Evolutionary conservation across 805 yeast genomes (phyloP), one percentile per base, ranked within the genome.

Genomic region (Starmera amethionina): DNA sequence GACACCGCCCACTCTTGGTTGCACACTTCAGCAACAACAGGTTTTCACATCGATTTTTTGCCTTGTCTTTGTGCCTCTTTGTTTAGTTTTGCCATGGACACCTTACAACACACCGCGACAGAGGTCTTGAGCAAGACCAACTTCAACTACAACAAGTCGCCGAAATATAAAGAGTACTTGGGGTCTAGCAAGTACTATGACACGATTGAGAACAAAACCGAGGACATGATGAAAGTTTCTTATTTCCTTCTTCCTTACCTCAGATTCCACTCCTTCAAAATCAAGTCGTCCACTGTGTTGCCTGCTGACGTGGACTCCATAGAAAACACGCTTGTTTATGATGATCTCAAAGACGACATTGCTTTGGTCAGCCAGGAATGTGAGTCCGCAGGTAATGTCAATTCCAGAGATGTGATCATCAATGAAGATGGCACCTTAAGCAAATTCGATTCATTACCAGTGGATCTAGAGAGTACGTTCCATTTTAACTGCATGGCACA

Each of bases 191-290:
- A 39, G 9, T 47, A 39, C 36, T 48, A 41, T 36, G 15, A 30
- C 5, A 40, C 39, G 28, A 34, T 50, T 11, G 44, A 32, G 9
- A 47, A 45, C 37, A 45, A 40, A 40, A 22, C 39, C 5, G 52
- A 50, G 16, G 51, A 46, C 9, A 39, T 50, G 30, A 10, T 45
- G 16, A 42, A 48, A 9, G 44, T 43, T 5, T 40, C 50, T 2
- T 43, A 37, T 18, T 46, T 27, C 18, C 34, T 49, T 31, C 34
- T 42, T 22, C 27, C 27, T 22, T 22, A 22, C 27, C 27, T 22
- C 27, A 22, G 27, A 22, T 22, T 22, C 15, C 42, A 39, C 11
- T 48, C 48, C 27, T 37, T 49, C 5, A 41, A 38, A 2, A 39
- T 41, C 4, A 43, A 45, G 8, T 50, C 52, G 13, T 13, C n/a